Evolutionary conservation across 306 rosid species (phyloP).

Genomic region (Medicago ruthenica): DNA sequence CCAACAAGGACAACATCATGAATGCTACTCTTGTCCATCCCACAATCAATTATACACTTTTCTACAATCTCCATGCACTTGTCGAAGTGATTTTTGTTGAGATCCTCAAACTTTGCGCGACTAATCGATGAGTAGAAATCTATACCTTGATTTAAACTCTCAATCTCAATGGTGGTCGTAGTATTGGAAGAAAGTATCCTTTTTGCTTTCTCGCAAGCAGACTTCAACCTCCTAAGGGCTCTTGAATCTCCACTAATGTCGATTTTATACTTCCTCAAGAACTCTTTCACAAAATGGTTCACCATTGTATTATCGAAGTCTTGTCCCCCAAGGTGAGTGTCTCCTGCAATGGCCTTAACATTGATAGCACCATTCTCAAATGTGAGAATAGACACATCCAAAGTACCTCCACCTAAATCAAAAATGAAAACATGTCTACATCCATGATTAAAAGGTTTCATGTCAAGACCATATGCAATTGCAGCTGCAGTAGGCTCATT

Average conservation of each 20-base stretch:
- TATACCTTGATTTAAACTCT: neutral
- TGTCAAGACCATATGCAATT: constrained; percentile 18
- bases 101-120: constrained; percentile 37
- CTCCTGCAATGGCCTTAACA: too few species aligned
- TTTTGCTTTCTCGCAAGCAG: too few species aligned
- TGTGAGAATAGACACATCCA: too few species aligned
- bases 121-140: constrained; percentile 10
- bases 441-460: neutral
- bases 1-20: constrained; percentile 3
- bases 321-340: too few species aligned
- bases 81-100: constrained; percentile 2
- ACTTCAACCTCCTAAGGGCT: too few species aligned
- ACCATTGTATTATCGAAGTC: too few species aligned
- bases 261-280: too few species aligned
- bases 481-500: constrained; percentile 45
- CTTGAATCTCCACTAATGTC: too few species aligned
- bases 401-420: constrained; percentile 34
- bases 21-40: neutral
- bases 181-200: too few species aligned
- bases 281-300: too few species aligned
- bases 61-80: constrained; percentile 31
- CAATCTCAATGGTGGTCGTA: neutral
- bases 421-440: constrained; percentile 18
- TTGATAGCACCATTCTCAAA: too few species aligned
- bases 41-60: constrained; percentile 2